Conservation (phyloP, 306 rosid genomes). For the Mimosa pudica region DNA sequence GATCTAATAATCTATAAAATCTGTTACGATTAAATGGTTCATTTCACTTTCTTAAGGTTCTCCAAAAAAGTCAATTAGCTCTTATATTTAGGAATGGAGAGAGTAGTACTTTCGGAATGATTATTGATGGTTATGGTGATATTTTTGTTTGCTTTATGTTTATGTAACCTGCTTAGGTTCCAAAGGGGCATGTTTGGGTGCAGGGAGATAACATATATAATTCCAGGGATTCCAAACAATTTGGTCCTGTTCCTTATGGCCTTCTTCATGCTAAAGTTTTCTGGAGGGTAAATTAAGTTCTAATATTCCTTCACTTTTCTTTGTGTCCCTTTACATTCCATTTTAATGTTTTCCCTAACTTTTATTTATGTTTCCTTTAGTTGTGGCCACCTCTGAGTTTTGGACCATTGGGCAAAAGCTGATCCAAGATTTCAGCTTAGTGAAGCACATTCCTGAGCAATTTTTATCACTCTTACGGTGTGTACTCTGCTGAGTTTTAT, state of each 20-base stretch:
- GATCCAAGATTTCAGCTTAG: not conserved
- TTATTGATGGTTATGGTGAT: conserved; percentile 15
- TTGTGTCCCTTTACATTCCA: not conserved
- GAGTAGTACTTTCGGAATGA: not conserved
- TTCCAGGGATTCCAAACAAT: conserved; percentile 63
- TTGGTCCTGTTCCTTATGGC: conserved; percentile 77
- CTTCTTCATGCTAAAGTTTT: conserved; percentile 60
- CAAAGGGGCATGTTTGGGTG: conserved; percentile 76
- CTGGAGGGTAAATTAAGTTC: conserved; percentile 64
- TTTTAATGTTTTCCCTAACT: not conserved
- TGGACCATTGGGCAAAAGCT: conserved; percentile 57
- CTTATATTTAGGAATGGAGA: no score
- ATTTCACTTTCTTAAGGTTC: no score
- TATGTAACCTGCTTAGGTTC: conserved; percentile 52
- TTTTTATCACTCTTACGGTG: not conserved
- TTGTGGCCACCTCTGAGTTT: conserved; percentile 59
- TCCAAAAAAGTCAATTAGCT: no score
- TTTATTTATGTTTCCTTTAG: conserved; percentile 42
- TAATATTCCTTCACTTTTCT: not conserved
- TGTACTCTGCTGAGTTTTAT: conserved; percentile 6
- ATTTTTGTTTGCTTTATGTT: conserved; percentile 22
- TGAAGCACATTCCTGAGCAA: not conserved
- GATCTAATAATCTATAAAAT: no score
- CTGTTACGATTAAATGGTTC: no score
- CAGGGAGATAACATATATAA: conserved; percentile 68